Percentiles rank a stretch among this genome's conserved stretches.
phyloP scores from a whole-genome alignment of 306 rosid genomes.

The Echinosophora koreensis region DNA sequence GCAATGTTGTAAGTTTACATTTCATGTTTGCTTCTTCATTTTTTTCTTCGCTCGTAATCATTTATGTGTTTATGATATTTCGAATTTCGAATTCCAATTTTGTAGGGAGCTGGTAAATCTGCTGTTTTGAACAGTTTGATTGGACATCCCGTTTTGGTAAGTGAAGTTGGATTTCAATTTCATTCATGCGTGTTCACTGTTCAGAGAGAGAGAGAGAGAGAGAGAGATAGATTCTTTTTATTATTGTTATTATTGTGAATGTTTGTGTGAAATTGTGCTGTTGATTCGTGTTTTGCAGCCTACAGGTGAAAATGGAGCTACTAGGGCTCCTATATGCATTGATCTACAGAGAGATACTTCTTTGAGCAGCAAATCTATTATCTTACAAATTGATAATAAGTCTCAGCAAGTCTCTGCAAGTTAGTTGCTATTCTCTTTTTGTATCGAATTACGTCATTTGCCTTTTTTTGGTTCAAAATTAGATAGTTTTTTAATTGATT shows the following conservation, averaged over 20 bases:
- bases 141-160: constrained; percentile 93
- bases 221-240: neutral
- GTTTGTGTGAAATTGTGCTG: constrained; percentile 16
- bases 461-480: no score
- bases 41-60: neutral
- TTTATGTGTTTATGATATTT: neutral
- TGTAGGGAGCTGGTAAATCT: constrained; percentile 95
- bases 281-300: constrained; percentile 66
- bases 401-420: constrained; percentile 98
- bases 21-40: constrained; percentile 1
- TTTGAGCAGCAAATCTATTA: constrained; percentile 92
- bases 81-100: constrained; percentile 7
- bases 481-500: no score
- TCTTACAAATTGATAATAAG: constrained; percentile 92
- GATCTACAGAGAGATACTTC: constrained; percentile 88
- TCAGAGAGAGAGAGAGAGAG: neutral
- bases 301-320: constrained; percentile 98
- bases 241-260: neutral
- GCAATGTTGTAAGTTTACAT: constrained; percentile 80
- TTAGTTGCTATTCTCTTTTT: constrained; percentile 57
- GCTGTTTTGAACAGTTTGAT: constrained; percentile 93
- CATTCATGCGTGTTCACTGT: neutral
- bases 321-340: constrained; percentile 92
- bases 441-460: no score
- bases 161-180: constrained; percentile 47